A percentile compares a stretch with the other conserved stretches of the same genome.
Evolutionary conservation across 1,284 basidiomycete genomes (phyloP).

Genomic region (Exsudoporus floridanus): DNA sequence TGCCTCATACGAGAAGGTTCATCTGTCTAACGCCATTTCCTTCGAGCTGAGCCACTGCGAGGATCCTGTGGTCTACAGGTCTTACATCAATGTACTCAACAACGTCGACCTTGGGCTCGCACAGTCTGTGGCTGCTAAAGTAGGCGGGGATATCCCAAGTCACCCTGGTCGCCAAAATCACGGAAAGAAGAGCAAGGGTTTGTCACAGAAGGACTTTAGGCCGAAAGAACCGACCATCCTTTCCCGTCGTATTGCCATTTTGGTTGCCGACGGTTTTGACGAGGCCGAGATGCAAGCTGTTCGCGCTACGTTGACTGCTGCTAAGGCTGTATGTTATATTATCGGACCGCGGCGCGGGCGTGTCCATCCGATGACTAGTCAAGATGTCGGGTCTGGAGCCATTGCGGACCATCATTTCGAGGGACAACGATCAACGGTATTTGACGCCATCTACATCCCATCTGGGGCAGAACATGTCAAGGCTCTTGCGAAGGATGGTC

Average conservation of each 20-base stretch:
- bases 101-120: slow-evolving; percentile 72
- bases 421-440: slow-evolving; percentile 75
- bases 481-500: slow-evolving; percentile 52
- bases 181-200: slow-evolving; percentile 49
- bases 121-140: slow-evolving; percentile 58
- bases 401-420: slow-evolving; percentile 71
- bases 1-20: slow-evolving; percentile 59
- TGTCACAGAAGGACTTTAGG: slow-evolving; percentile 61
- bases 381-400: slow-evolving; percentile 39
- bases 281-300: slow-evolving; percentile 55
- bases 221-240: slow-evolving; percentile 65
- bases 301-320: slow-evolving; percentile 50
- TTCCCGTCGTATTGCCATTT: slow-evolving; percentile 70
- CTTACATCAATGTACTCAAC: slow-evolving; percentile 64
- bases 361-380: slow-evolving; percentile 44
- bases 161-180: slow-evolving; percentile 51
- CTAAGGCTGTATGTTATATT: slow-evolving; percentile 60
- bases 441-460: slow-evolving; percentile 75
- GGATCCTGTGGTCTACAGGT: slow-evolving; percentile 67
- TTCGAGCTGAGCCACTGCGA: slow-evolving; percentile 83
- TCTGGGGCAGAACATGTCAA: slow-evolving; percentile 58
- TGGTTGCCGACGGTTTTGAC: slow-evolving; percentile 75
- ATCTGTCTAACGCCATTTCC: slow-evolving; percentile 64
- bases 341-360: slow-evolving; percentile 68
- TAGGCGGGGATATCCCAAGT: slow-evolving; percentile 60